phyloP scores from a whole-genome alignment of 805 yeast species.

The Wickerhamiella hasegawae region DNA sequence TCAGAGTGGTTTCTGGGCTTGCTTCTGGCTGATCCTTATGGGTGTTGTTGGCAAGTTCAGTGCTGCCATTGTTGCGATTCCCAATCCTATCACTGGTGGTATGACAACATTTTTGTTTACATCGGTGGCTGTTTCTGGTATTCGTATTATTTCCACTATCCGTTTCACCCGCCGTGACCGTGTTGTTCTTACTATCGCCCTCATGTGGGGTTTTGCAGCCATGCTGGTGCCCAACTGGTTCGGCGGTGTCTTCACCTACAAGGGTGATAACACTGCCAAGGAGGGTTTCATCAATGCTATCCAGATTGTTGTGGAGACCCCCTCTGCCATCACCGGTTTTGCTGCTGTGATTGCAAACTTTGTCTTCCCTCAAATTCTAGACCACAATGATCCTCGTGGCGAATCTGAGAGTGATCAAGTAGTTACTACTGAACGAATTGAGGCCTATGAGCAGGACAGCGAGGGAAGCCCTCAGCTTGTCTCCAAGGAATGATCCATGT shows the following conservation, averaged over 20 bases:
- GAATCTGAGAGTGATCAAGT: too few relatives aligned
- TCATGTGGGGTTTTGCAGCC: constrained; percentile 54
- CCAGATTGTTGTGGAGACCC: constrained; percentile 52
- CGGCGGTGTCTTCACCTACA: constrained; percentile 43
- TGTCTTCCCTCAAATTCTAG: constrained; percentile 41
- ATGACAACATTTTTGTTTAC: constrained; percentile 69
- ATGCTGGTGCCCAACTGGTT: constrained; percentile 53
- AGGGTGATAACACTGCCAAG: constrained; percentile 40
- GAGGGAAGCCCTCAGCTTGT: too few relatives aligned
- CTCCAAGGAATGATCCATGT: too few relatives aligned
- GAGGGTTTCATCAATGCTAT: constrained; percentile 54
- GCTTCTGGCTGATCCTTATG: constrained; percentile 67
- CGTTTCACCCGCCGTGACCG: constrained; percentile 57
- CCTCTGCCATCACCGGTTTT: constrained; percentile 56
- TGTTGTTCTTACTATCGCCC: constrained; percentile 49
- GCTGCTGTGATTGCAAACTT: constrained; percentile 46
- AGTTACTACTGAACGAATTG: too few relatives aligned
- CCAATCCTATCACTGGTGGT: constrained; percentile 70
- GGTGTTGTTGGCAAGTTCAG: constrained; percentile 79
- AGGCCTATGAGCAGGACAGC: too few relatives aligned
- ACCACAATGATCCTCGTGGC: constrained; percentile 5
- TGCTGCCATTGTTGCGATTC: constrained; percentile 76
- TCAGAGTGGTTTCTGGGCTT: constrained; percentile 64
- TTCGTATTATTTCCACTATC: constrained; percentile 40
- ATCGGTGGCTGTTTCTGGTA: constrained; percentile 61